These are phyloP conservation scores for Exobasidium cylindrosporum DNA, from an alignment of 1,284 basidiomycete species.

Conservation along the genomic window DNA sequence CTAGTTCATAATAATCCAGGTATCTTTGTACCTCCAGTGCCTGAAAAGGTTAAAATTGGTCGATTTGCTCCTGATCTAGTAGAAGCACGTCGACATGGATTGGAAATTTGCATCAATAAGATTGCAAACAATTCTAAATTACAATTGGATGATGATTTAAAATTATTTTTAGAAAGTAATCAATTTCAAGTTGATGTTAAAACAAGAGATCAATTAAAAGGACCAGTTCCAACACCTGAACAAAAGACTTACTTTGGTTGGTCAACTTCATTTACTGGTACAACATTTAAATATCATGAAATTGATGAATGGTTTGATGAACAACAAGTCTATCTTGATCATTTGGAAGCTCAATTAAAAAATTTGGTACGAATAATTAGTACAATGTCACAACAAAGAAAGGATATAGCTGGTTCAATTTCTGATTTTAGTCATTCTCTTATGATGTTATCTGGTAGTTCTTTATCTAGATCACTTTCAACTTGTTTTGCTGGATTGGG, in stretches of 20 bases:
- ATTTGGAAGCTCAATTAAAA: constrained; percentile 82
- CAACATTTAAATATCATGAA: constrained; percentile 81
- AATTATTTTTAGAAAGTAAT: constrained; percentile 57
- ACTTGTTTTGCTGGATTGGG: constrained; percentile 55
- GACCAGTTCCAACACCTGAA: constrained; percentile 49
- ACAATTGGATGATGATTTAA: constrained; percentile 57
- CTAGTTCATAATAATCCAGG: constrained; percentile 90
- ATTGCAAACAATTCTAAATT: constrained; percentile 57
- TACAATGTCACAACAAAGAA: constrained; percentile 64
- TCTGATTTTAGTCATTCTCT: constrained; percentile 50
- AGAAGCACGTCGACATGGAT: constrained; percentile 55
- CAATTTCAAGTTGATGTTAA: constrained; percentile 59
- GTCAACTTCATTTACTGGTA: constrained; percentile 22
- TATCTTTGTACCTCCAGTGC: constrained; percentile 91
- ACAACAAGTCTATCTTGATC: constrained; percentile 79
- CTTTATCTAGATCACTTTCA: constrained; percentile 53
- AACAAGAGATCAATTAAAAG: constrained; percentile 63
- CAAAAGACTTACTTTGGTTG: constrained; percentile 50
- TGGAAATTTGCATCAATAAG: constrained; percentile 57
- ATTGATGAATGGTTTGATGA: constrained; percentile 96
- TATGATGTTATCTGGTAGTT: constrained; percentile 51
- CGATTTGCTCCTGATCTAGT: constrained; percentile 57
- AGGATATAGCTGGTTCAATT: constrained; percentile 56
- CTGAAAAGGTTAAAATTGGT: constrained; percentile 84
- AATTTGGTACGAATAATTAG: constrained; percentile 82